Evolutionary conservation across 345 rosid species (phyloP), one percentile per base, ranked within the genome.

Genomic region (Salix arbutifolia): DNA sequence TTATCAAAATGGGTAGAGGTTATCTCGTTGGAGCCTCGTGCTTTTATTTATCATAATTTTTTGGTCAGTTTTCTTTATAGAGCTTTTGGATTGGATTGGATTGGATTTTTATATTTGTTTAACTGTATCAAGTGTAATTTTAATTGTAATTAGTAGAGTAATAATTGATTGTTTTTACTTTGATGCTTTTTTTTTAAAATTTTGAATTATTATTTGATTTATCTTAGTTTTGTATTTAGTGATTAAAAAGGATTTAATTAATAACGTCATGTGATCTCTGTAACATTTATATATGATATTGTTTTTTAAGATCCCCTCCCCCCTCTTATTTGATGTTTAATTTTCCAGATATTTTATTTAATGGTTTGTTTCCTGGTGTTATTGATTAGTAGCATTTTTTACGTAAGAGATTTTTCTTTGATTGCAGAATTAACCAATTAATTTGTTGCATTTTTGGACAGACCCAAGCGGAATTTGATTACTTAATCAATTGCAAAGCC

Each of bases 21-120:
- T 50, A 87, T 95, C 84, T 95, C 96, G 0, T 95, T 97, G 97
- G 98, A 93, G 84, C 98, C 99, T 82, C 85, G 96, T 68, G 97
- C 97, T 69, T 86, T 85, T 80, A 44, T 95, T 67, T 91, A 91
- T 84, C 99, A 90, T 79, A 95, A 93, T 83, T 93, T 96, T 74
- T 83, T 96, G 94, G 98, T 96, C 35, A 89, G 93, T 73, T 56
- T n/a, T 13, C 8, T 33, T 53, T 38, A 7, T 74, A 12, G 16
- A 30, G 30, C 4, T 11, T n/a, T 16, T 56, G 3, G 17, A 10
- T 17, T 46, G 33, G 26, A 42, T 35, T 42, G 56, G 1, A 18
- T 16, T 50, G 17, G 16, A 4, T 61, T 7, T 0, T 61, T 37
- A 33, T 40, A 10, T 8, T 30, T 64, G 6, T 25, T 8, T 25